These are phyloP conservation scores for Pestalotiopsis sp. DNA, from an alignment of 2,329 filamentous ascomycete species.

Conservation along the genomic window DNA sequence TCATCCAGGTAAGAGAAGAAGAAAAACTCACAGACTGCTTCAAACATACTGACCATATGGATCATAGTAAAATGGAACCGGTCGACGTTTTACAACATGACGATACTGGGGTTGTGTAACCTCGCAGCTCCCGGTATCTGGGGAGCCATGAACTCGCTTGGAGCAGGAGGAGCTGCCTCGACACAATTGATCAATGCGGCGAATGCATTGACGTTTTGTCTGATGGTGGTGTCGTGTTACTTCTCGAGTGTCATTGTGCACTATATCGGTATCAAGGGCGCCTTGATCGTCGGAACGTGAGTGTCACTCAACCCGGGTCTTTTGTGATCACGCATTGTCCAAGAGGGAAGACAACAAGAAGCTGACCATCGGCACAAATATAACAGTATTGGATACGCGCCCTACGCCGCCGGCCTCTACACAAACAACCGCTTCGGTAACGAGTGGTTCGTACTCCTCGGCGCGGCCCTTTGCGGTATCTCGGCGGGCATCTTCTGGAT, in stretches of 20 bases:
- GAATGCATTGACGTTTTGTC: conserved; percentile 71
- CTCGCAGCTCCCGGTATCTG: conserved; percentile 73
- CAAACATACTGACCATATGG: neutral
- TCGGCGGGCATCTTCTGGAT: conserved; percentile 77
- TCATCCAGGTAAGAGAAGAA: neutral
- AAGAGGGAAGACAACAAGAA: neutral
- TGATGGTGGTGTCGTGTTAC: conserved; percentile 74
- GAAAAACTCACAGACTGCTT: neutral
- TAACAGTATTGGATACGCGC: conserved; percentile 65
- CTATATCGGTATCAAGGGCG: conserved; percentile 71
- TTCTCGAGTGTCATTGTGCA: conserved; percentile 66
- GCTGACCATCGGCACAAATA: too few species aligned
- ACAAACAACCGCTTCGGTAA: conserved; percentile 71
- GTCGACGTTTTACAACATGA: conserved; percentile 73
- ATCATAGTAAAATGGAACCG: conserved; percentile 66
- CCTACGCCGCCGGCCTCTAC: conserved; percentile 72
- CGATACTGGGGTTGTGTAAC: conserved; percentile 72
- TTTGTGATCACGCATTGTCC: neutral
- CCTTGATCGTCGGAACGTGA: conserved; percentile 70
- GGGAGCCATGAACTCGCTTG: conserved; percentile 74
- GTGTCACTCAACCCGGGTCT: conserved; percentile 21
- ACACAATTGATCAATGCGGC: conserved; percentile 71
- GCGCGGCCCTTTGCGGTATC: conserved; percentile 70
- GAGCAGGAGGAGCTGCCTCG: conserved; percentile 67
- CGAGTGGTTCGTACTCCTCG: conserved; percentile 71